Base-by-base conservation (phyloP, 768 basidiomycete species). In the Gymnopilus dilepis region DNA sequence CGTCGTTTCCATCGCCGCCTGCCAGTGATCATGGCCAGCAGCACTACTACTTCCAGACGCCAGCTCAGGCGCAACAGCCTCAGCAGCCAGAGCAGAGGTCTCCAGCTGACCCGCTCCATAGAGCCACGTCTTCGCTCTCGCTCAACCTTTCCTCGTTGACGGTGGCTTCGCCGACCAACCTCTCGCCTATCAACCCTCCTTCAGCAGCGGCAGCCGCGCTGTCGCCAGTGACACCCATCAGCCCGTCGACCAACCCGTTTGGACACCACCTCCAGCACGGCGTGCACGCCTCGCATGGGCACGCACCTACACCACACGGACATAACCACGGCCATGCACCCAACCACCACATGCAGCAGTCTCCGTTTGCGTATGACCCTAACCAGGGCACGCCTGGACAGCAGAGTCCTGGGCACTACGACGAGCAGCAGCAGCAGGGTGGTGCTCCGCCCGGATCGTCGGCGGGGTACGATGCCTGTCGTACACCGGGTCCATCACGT, bases 81-180 rank as follows among this genome's bases (percentile, higher is more conserved):
- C 66, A 75, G 56, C 72, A 72, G 59, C 74, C 70, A 57, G 51
- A 58, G 33, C 45, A 56, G 22, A 60, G 62, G 26, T 33, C 62
- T 1, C 53, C 50, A 51, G 34, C 38, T 17, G 57, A 52, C 34
- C 63, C 52, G 8, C 51, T 55, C 34, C 56, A 59, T 26, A 47
- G 57, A 50, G 43, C 62, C 19, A 48, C 62, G 15, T 63, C 62
- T 34, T 70, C 78, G 1, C 79, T 91, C 43, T 84, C 87, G 30
- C 83, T 92, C 70, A 92, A 91, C 70, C 79, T 92, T 59, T 86
- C 85, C 24, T 80, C 83, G 0, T 82, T 92, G 55, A 78, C 84
- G 52, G 89, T 92, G 57, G 74, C 87, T 41, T 89, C 88, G 21
- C 88, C 89, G 8, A 80, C 86, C 7, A 84, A 84, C 62, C 79